Conservation (phyloP, 2,329 filamentous ascomycete genomes). For the Exophiala spinifera region DNA sequence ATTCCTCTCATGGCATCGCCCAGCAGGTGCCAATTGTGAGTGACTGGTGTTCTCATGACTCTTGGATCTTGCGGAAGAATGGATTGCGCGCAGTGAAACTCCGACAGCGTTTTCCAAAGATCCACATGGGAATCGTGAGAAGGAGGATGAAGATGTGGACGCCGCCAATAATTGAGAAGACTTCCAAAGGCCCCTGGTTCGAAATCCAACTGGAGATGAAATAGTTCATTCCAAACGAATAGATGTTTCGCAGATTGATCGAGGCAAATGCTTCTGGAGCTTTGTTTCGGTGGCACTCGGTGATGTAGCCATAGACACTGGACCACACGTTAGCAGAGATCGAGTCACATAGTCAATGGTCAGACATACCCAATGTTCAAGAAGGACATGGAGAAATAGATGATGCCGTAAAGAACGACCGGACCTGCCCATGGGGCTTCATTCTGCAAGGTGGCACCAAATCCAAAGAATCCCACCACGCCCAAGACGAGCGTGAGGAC, state of each 20-base stretch:
- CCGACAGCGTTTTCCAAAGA: conserved; percentile 25
- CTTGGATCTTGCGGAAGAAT: conserved; percentile 17
- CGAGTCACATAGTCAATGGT: neutral
- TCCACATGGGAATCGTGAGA: conserved; percentile 28
- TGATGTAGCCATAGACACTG: conserved; percentile 36
- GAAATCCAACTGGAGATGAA: conserved; percentile 37
- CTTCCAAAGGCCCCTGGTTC: conserved; percentile 34
- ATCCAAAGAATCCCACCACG: conserved; percentile 39
- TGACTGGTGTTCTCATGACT: conserved; percentile 11
- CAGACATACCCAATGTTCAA: conserved; percentile 20
- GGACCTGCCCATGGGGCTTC: conserved; percentile 18
- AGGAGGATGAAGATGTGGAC: conserved; percentile 34
- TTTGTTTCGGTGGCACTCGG: conserved; percentile 36
- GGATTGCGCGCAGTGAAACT: conserved; percentile 34
- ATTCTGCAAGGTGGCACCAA: conserved; percentile 30
- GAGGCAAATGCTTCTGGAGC: conserved; percentile 34
- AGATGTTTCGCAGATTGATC: conserved; percentile 33
- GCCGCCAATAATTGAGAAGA: conserved; percentile 36
- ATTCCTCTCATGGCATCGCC: too few relatives aligned
- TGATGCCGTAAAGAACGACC: conserved; percentile 20
- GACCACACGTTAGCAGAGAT: neutral
- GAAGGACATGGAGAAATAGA: conserved; percentile 27
- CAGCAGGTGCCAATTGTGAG: too few relatives aligned
- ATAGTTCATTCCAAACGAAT: conserved; percentile 35
- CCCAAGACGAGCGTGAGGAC: conserved; percentile 18